Conservation (phyloP, 495 filamentous ascomycete genomes). For the Penicillium turbatum region DNA sequence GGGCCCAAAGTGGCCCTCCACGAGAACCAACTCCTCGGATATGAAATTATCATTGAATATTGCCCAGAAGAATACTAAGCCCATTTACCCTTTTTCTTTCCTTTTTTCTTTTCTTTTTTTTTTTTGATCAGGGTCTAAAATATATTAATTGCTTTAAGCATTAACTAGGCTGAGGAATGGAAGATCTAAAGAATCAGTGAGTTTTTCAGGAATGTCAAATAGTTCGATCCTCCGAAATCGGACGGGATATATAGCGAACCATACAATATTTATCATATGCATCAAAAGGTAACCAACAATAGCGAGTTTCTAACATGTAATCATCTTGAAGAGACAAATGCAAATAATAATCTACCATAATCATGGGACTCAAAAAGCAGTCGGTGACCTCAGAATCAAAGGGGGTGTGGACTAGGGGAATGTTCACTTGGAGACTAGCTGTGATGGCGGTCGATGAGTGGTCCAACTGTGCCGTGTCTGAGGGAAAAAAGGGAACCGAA, state of each 20-base stretch:
- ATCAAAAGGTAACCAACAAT: background rate
- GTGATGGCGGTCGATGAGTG: conserved; percentile 10
- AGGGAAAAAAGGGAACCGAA: background rate
- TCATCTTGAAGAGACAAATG: background rate
- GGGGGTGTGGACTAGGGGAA: conserved; percentile 16
- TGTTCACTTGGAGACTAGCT: conserved; percentile 19
- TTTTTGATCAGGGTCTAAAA: conserved; percentile 10
- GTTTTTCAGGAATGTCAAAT: conserved; percentile 20
- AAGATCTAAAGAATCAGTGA: conserved; percentile 24
- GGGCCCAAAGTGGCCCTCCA: conserved; percentile 28
- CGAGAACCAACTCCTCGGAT: conserved; percentile 42
- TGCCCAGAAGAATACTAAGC: background rate
- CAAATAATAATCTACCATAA: background rate
- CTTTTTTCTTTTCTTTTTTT: too few species aligned
- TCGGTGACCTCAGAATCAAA: conserved; percentile 18
- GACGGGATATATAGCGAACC: conserved; percentile 7
- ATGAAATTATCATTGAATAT: background rate
- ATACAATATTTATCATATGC: background rate
- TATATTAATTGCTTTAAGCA: conserved; percentile 9
- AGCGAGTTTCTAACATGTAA: background rate
- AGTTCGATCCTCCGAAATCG: conserved; percentile 28
- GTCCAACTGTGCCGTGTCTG: conserved; percentile 30
- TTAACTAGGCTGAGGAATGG: conserved; percentile 22
- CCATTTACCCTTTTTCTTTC: conserved; percentile 6
- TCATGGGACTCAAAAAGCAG: conserved; percentile 27